Evolutionary conservation across 441 rosid species (phyloP), one percentile per base, ranked within the genome.

Genomic region (Corymbia calophylla): DNA sequence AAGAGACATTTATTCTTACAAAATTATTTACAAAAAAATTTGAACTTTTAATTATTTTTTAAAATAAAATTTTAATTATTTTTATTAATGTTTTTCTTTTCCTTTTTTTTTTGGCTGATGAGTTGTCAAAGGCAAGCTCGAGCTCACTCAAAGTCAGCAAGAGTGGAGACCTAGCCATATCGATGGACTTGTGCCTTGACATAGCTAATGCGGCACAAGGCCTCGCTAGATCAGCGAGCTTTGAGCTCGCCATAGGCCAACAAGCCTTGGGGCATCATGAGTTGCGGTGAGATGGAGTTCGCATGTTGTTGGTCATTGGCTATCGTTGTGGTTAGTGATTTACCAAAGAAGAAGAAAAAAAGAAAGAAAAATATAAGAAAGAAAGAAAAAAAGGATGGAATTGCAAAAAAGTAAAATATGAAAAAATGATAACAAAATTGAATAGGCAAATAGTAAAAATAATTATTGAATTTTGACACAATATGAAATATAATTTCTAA

Each of bases 231-330:
- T 56, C 0, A 0, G 5, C 9, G 10, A 23, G 29, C 5, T 56
- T 0, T 56, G 62, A 23, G 60, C 60, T 56, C 60, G 21, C 29
- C 29, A 56, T 8, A 21, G 27, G 60, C 21, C 1, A 10, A 1
- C 5, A 0, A 55, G 60, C 5, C 27, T 55, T 55, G 60, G 8
- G 27, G 27, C 11, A 19, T 55, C 8, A 25, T 55, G 10, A 55
- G 60, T 21, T 0, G 11, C 0, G 1, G 2, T 0, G 11, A 21
- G 60, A 4, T 21, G 8, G 27, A 56, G 60, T 27, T 56, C 5
- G 2, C 23, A 8, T 56, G 60, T 56, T 25, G 27, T 5, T 9
- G 27, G 60, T 56, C 0, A 5, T 27, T 0, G 1, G n/a, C 1
- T 1, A 3, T 58, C n/a, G 25, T 0, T 5, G 13, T 54, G 56